Conservation (phyloP, 306 rosid species). For the Purshia tridentata region DNA sequence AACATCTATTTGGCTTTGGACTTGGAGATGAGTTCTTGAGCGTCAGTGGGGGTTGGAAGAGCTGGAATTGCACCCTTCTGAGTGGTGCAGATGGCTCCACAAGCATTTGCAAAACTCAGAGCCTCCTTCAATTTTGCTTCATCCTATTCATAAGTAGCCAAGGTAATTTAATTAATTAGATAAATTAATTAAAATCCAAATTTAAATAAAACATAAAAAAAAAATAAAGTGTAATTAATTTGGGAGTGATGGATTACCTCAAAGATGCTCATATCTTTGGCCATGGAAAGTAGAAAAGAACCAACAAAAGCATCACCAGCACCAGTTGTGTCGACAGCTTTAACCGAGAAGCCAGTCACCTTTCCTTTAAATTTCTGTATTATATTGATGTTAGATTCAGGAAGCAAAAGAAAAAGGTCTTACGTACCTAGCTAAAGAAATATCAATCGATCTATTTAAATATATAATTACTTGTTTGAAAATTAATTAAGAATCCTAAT, state of each 20-base stretch:
- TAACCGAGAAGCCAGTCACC: constrained; percentile 52
- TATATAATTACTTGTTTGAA: too few relatives aligned
- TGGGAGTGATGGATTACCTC: constrained; percentile 29
- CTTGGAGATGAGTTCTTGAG: constrained; percentile 36
- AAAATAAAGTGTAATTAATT: not conserved
- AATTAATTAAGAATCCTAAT: too few relatives aligned
- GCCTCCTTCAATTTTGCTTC: constrained; percentile 60
- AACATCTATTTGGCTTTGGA: constrained; percentile 29
- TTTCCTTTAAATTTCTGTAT: constrained; percentile 54
- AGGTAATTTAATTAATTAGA: not conserved
- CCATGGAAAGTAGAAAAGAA: constrained; percentile 44
- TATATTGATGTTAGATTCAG: not conserved
- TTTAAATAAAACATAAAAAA: not conserved
- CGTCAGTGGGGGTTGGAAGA: constrained; percentile 50
- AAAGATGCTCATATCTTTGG: constrained; percentile 41
- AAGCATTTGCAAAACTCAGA: constrained; percentile 55
- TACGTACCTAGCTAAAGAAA: too few relatives aligned
- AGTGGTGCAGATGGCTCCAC: constrained; percentile 65
- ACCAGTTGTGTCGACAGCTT: constrained; percentile 63
- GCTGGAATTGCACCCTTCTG: constrained; percentile 75
- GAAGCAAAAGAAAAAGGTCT: not conserved
- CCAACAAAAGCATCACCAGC: constrained; percentile 78
- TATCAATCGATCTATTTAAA: too few relatives aligned
- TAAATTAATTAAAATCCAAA: constrained; percentile 5
- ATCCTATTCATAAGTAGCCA: constrained; percentile 17